Evolutionary conservation across 345 rosid species (phyloP), one percentile per base, ranked within the genome.

Genomic region (Lenwebbia sp.): DNA sequence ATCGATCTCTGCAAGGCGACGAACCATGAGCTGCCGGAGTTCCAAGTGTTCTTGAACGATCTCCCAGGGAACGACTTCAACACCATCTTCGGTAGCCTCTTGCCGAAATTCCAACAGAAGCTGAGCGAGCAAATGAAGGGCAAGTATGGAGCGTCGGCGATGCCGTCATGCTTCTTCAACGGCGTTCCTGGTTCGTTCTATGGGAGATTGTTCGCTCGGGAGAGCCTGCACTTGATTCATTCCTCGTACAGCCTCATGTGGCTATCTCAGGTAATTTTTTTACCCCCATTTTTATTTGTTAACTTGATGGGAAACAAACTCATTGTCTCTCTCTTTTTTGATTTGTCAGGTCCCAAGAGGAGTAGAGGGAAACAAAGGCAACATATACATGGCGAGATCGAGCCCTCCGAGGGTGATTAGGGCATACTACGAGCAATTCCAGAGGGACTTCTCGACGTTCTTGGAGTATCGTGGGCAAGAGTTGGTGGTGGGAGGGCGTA

Each of bases 161-260:
- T 41, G 8, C 7, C 7, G 22, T 33, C 75, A 30, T 62, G 75
- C 84, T 87, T 87, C 62, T 70, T 91, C 87, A 49, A 75, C 1
- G 93, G 92, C 1, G 91, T 90, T 15, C 91, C 94, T 5, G 94
- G 92, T 55, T 89, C 94, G 21, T 93, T 93, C 91, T 91, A 92
- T 14, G 86, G 87, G 54, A 87, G 94, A 89, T 93, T 93, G 84
- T 93, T 93, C 83, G 88, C 86, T 3, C 13, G 44, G 37, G 86
- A 78, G 8, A 88, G 89, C 54, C 83, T 93, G 21, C 87, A 93
- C 25, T 91, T 91, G 41, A 82, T 91, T 40, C 93, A 92, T 85
- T 92, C 92, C 28, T 90, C 93, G 17, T 92, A 91, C 50, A 89
- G 93, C 74, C 92, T 93, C 84, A 85, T 76, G 23, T 94, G 96